Conservation (phyloP, 352 stramenopile genomes). For the Pythium dissotocum region DNA sequence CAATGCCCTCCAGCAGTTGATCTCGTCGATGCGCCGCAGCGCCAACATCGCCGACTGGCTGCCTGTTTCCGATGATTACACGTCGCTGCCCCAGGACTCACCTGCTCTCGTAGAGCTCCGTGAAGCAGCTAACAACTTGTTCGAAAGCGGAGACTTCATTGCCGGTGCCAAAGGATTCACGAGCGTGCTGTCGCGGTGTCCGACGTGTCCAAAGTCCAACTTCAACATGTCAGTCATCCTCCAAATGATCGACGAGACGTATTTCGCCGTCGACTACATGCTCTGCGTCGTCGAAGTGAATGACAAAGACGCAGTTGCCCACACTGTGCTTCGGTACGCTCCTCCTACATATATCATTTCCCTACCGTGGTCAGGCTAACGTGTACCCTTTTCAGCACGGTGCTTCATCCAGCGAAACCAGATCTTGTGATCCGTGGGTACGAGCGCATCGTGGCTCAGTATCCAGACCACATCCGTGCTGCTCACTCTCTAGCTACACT, state of each 20-base stretch:
- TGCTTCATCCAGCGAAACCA: constrained; percentile 65
- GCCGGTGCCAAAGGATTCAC: constrained; percentile 48
- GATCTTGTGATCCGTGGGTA: constrained; percentile 54
- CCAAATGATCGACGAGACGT: constrained; percentile 66
- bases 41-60: constrained; percentile 6
- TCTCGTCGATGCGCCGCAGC: neutral
- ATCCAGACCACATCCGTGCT: constrained; percentile 52
- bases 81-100: neutral
- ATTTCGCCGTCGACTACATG: constrained; percentile 68
- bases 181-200: constrained; percentile 44
- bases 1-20: neutral
- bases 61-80: neutral
- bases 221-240: constrained; percentile 82
- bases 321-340: constrained; percentile 65
- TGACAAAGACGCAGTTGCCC: constrained; percentile 72
- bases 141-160: constrained; percentile 58
- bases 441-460: constrained; percentile 36
- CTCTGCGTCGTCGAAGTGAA: constrained; percentile 64
- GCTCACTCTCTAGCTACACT: constrained; percentile 70
- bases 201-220: constrained; percentile 61
- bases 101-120: constrained; percentile 43
- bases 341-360: neutral
- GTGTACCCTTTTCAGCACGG: constrained; percentile 35
- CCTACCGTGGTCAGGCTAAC: too few relatives aligned
- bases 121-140: constrained; percentile 39